Evolutionary conservation across 1,284 basidiomycete genomes (phyloP).

Genomic region (Exobasidium rhododendri): DNA sequence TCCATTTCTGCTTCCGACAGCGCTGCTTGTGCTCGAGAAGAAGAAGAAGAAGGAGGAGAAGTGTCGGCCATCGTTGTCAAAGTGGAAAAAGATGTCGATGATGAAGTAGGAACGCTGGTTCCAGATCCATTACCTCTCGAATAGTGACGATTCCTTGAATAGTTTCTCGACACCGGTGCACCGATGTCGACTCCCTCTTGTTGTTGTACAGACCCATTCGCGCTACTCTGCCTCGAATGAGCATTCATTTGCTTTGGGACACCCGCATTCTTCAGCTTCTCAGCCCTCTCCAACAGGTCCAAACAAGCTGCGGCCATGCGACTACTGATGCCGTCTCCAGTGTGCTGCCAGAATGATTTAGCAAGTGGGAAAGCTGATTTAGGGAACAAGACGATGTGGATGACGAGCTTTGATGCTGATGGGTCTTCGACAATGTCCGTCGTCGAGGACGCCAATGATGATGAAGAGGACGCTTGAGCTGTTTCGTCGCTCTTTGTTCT

Average conservation of each 20-base stretch:
- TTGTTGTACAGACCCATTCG: not conserved
- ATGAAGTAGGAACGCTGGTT: slow-evolving; percentile 15
- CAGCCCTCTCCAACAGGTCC: slow-evolving; percentile 34
- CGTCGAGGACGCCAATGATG: slow-evolving; percentile 13
- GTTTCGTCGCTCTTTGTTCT: not conserved
- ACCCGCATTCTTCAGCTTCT: not conserved
- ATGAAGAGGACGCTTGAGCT: not conserved
- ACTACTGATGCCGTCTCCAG: slow-evolving; percentile 83
- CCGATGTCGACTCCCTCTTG: not conserved
- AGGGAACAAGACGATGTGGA: slow-evolving; percentile 73
- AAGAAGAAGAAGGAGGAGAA: not conserved
- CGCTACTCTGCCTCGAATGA: not conserved
- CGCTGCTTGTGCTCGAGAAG: not conserved
- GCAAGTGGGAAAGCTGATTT: slow-evolving; percentile 67
- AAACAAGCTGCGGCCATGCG: slow-evolving; percentile 81
- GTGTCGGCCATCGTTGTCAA: slow-evolving; percentile 8
- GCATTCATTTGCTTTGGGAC: not conserved
- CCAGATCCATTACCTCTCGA: slow-evolving; percentile 11
- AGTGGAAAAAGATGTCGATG: slow-evolving; percentile 1
- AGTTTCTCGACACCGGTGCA: not conserved
- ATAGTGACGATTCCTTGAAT: slow-evolving; percentile 32
- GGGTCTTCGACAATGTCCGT: not conserved
- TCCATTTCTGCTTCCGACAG: slow-evolving; percentile 48
- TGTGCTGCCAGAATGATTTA: slow-evolving; percentile 95
- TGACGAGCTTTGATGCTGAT: slow-evolving; percentile 4